Base-by-base conservation (phyloP, 2,329 filamentous ascomycete species). In the Drechslerella coelobrocha region DNA sequence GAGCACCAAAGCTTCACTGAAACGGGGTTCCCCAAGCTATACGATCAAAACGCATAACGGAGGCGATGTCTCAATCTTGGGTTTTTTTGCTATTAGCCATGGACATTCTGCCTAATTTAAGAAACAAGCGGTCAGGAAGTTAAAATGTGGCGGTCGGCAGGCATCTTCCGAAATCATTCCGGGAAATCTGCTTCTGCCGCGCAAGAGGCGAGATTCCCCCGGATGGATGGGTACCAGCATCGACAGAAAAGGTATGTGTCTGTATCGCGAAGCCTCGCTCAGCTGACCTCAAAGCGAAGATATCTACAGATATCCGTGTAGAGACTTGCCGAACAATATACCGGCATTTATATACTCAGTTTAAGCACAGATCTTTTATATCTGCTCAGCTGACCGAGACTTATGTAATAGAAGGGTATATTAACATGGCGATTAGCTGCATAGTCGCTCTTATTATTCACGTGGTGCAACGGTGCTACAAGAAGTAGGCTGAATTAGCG, bases 111-210 rank as follows among this genome's bases (percentile, higher is more conserved):
- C 66, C 66, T 71, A 71, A 71, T 71, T 60, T 51, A 48, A 41
- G 54, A 66, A 61, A 41, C 62, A 54, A 7, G 31, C 45, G 43
- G 51, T 47, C 47, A 43, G 59, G 59, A 63, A 61, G 34, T 71
- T 31, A 37, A 26, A 24, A 48, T 60, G 55, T 61, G 47, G 53
- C 37, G 53, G 59, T 54, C 29, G 31, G 47, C 39, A 59, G 59
- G 48, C 53, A 54, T 27, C 9, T 71, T 63, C 66, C 66, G 66
- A 71, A 71, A 62, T 71, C 66, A 63, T 71, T 71, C 66, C 66
- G 66, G 47, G 41, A 39, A 41, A 43, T 48, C 29, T 57, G 19
- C 17, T 39, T 60, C 17, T 45, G 48, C 39, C 34, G 50, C 29
- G 37, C 34, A 39, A 60, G 47, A 57, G 43, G 43, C 59, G 59